These are phyloP conservation scores for Monilinia fructicola DNA, from an alignment of 2,329 filamentous ascomycete species.

Conservation along the genomic window DNA sequence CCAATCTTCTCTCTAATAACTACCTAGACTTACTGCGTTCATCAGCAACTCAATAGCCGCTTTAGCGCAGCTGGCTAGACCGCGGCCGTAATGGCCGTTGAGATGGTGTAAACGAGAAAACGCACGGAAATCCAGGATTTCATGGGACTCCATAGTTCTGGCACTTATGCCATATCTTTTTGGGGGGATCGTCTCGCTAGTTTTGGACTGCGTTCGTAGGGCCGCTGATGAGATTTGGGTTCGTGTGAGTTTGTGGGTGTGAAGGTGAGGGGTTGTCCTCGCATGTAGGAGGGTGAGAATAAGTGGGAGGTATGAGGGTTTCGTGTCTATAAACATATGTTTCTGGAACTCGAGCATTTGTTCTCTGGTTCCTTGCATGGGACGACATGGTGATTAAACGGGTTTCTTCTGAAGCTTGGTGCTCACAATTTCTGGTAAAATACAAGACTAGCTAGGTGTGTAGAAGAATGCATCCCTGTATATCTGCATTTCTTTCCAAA, in stretches of 20 bases:
- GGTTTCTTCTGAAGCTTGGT: no score
- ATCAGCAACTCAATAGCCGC: background rate
- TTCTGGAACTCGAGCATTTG: no score
- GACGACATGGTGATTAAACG: no score
- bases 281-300: background rate
- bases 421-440: no score
- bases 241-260: background rate
- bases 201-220: background rate
- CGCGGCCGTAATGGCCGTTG: background rate
- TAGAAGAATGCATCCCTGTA: background rate
- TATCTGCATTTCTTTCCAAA: background rate
- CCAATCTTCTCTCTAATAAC: background rate
- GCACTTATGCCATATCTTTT: background rate
- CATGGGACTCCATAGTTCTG: background rate
- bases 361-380: background rate
- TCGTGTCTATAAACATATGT: no score
- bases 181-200: background rate
- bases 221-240: no score
- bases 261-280: background rate
- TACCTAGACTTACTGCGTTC: background rate
- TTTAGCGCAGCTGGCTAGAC: background rate
- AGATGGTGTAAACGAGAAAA: background rate
- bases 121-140: no score
- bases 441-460: background rate
- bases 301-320: background rate